Percentiles rank a stretch among this genome's conserved stretches.
Evolutionary conservation across 805 yeast species (phyloP).

Genomic region (Starmera pachycereana): DNA sequence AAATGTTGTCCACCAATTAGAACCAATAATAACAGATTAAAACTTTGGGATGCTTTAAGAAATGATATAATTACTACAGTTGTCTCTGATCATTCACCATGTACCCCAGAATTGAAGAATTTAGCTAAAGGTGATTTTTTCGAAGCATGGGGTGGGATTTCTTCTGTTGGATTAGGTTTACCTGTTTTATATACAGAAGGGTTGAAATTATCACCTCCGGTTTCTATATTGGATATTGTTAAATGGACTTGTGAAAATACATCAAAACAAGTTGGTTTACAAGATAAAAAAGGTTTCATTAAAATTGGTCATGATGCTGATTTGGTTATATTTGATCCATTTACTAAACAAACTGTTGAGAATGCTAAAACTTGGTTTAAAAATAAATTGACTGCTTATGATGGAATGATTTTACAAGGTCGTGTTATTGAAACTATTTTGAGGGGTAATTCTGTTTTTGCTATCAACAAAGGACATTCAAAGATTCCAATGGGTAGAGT

Average conservation of each 20-base stretch:
- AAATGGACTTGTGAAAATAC: constrained; percentile 80
- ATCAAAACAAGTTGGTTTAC: constrained; percentile 74
- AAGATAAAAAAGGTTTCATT: constrained; percentile 62
- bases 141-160: constrained; percentile 94
- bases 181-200: constrained; percentile 77
- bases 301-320: constrained; percentile 81
- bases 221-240: constrained; percentile 51
- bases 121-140: constrained; percentile 78
- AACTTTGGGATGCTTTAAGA: constrained; percentile 70
- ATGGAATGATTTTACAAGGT: constrained; percentile 61
- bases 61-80: constrained; percentile 66
- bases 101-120: constrained; percentile 85
- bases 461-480: constrained; percentile 41
- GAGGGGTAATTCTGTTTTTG: constrained; percentile 64
- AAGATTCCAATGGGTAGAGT: constrained; percentile 47
- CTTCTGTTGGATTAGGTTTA: constrained; percentile 87
- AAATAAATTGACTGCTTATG: constrained; percentile 82
- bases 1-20: constrained; percentile 96
- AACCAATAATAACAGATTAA: constrained; percentile 54
- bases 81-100: constrained; percentile 93
- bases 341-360: constrained; percentile 34
- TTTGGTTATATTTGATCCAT: constrained; percentile 70
- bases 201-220: constrained; percentile 36
- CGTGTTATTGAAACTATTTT: constrained; percentile 71
- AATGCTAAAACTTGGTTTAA: constrained; percentile 60